Evolutionary conservation across 441 rosid species (phyloP).

Genomic region (Rhodomyrtus psidioides): DNA sequence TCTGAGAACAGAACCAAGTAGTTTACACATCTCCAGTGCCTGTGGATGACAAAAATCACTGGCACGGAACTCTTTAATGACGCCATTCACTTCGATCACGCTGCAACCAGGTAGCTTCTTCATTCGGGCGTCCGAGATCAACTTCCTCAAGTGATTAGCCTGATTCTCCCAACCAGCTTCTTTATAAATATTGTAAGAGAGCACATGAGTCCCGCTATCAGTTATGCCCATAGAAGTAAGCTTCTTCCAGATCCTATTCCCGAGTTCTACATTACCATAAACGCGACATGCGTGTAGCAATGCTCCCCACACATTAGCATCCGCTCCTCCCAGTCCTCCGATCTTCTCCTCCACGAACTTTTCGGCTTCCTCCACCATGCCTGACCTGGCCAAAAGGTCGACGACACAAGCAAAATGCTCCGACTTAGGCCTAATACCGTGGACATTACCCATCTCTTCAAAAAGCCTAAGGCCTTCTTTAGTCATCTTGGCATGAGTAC

Average conservation of each 20-base stretch:
- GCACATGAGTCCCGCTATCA: slow-evolving; percentile 19
- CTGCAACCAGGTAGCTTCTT: slow-evolving; percentile 25
- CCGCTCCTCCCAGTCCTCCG: slow-evolving; percentile 20
- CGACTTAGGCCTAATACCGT: slow-evolving; percentile 13
- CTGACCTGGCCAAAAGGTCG: slow-evolving; percentile 28
- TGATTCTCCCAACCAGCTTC: slow-evolving; percentile 28
- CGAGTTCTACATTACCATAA: slow-evolving; percentile 25
- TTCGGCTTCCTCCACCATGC: slow-evolving; percentile 22
- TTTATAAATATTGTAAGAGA: slow-evolving; percentile 24
- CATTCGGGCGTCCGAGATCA: slow-evolving; percentile 15
- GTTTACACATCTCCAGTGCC: slow-evolving; percentile 5
- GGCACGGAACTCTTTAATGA: slow-evolving; percentile 16
- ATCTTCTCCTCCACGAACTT: slow-evolving; percentile 20
- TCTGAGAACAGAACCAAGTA: slow-evolving; percentile 14
- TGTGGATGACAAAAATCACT: slow-evolving; percentile 9
- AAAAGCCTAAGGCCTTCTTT: slow-evolving; percentile 22
- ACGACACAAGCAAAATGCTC: slow-evolving; percentile 31
- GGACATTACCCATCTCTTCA: slow-evolving; percentile 10
- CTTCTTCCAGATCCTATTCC: slow-evolving; percentile 27
- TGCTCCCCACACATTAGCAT: slow-evolving; percentile 33
- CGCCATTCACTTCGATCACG: slow-evolving; percentile 17
- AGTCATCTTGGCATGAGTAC: slow-evolving; percentile 22
- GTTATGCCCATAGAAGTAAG: slow-evolving; percentile 14
- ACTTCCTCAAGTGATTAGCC: slow-evolving; percentile 17
- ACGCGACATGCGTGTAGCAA: slow-evolving; percentile 25